Evolutionary conservation across 78 protist genomes (phyloP).

Genomic region (Cavenderia fasciculata): DNA sequence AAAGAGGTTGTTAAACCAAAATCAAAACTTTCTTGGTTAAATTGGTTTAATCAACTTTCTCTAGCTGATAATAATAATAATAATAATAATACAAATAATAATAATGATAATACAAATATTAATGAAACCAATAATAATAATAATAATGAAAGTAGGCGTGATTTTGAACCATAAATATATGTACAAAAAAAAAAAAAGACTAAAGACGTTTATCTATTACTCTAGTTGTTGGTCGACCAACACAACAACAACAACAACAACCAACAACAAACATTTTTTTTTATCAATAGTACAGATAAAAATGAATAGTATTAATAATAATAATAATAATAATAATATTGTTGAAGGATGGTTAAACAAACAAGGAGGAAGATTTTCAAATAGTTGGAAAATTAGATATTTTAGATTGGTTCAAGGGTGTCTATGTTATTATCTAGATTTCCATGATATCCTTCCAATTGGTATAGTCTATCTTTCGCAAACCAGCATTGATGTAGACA

Average conservation of each 20-base stretch:
- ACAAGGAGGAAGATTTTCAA: background rate
- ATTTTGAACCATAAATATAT: too few relatives aligned
- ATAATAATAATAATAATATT: background rate
- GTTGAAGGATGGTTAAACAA: slow-evolving; percentile 1
- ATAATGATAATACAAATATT: too few relatives aligned
- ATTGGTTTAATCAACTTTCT: background rate
- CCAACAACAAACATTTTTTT: too few relatives aligned
- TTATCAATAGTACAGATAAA: too few relatives aligned
- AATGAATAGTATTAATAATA: too few relatives aligned
- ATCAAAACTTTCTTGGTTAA: slow-evolving; percentile 13
- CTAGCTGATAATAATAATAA: background rate
- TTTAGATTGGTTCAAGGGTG: background rate
- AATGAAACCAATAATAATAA: too few relatives aligned
- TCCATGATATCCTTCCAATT: background rate
- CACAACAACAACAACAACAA: too few relatives aligned
- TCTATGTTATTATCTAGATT: background rate
- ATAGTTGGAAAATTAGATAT: background rate
- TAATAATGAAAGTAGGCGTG: too few relatives aligned
- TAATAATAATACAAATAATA: background rate
- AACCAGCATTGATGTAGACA: background rate
- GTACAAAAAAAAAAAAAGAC: too few relatives aligned
- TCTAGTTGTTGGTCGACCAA: too few relatives aligned
- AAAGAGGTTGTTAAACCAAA: slow-evolving; percentile 4
- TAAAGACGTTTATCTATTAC: too few relatives aligned
- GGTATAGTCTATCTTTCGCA: background rate